phyloP scores from a whole-genome alignment of 2,329 filamentous ascomycete species.

The Trichoderma sp. region DNA sequence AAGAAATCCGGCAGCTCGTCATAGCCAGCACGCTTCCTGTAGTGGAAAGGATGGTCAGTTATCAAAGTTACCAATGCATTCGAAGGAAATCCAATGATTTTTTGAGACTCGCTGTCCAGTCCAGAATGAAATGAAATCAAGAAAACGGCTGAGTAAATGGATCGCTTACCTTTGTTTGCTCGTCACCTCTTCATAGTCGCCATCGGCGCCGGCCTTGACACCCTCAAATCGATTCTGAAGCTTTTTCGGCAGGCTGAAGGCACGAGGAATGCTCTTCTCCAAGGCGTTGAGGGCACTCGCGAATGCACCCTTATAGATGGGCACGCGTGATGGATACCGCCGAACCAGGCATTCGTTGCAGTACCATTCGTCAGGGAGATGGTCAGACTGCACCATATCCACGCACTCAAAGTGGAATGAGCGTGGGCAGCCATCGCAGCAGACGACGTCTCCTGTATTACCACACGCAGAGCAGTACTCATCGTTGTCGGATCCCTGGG shows the following conservation, averaged over 20 bases:
- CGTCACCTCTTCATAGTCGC: constrained; percentile 72
- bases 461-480: constrained; percentile 87
- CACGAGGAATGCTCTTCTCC: constrained; percentile 65
- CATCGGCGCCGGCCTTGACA: constrained; percentile 70
- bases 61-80: neutral
- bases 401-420: constrained; percentile 90
- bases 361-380: constrained; percentile 75
- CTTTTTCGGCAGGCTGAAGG: constrained; percentile 67
- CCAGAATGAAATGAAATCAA: neutral
- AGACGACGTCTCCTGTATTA: constrained; percentile 79
- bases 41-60: neutral
- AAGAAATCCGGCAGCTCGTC: constrained; percentile 65
- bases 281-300: constrained; percentile 60
- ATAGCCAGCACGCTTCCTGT: constrained; percentile 51
- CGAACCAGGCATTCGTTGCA: constrained; percentile 68
- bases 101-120: neutral
- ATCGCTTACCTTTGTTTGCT: constrained; percentile 63
- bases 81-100: neutral
- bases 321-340: constrained; percentile 45
- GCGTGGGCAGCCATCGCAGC: constrained; percentile 87
- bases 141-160: neutral
- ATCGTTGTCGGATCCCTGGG: constrained; percentile 64
- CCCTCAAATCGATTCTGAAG: constrained; percentile 76
- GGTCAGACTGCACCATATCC: constrained; percentile 70
- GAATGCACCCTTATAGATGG: constrained; percentile 55